Percentiles rank a stretch among this genome's conserved stretches.
phyloP scores from a whole-genome alignment of 768 basidiomycete species.

The Suillus alpinus region DNA sequence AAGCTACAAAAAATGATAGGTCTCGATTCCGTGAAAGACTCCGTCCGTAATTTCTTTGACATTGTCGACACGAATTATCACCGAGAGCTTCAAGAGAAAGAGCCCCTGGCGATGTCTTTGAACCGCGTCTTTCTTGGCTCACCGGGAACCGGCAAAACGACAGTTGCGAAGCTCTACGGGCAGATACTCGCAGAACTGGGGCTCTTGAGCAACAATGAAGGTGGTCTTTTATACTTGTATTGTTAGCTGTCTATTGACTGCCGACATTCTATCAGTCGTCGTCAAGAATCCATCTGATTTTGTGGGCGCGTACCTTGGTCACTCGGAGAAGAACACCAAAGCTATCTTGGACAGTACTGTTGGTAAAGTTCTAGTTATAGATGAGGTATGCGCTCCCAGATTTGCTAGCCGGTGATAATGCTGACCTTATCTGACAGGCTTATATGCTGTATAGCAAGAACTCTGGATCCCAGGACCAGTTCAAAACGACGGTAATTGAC shows the following conservation, averaged over 20 bases:
- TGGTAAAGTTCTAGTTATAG: constrained; percentile 70
- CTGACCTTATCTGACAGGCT: constrained; percentile 40
- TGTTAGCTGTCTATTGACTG: neutral
- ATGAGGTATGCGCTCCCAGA: constrained; percentile 44
- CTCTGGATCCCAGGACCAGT: constrained; percentile 40
- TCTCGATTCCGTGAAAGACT: constrained; percentile 53
- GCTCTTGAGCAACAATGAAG: constrained; percentile 72
- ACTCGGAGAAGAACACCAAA: constrained; percentile 64
- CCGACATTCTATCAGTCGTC: constrained; percentile 40
- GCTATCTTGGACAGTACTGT: constrained; percentile 54
- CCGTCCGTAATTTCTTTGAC: constrained; percentile 46
- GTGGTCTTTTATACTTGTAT: constrained; percentile 29
- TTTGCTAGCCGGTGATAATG: neutral
- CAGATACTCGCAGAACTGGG: constrained; percentile 58
- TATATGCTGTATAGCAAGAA: constrained; percentile 59
- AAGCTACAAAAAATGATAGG: constrained; percentile 53
- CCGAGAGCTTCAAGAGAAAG: constrained; percentile 55
- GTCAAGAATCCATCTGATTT: constrained; percentile 71
- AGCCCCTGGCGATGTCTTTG: constrained; percentile 51
- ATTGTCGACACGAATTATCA: constrained; percentile 52
- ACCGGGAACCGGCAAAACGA: constrained; percentile 73
- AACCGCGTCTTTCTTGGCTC: constrained; percentile 67
- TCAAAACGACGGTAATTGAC: constrained; percentile 68
- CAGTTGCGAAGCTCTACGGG: constrained; percentile 66
- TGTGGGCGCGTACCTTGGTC: constrained; percentile 54